Evolutionary conservation across 495 filamentous ascomycete species (phyloP).

Genomic region (Hypoxylon fragiforme): DNA sequence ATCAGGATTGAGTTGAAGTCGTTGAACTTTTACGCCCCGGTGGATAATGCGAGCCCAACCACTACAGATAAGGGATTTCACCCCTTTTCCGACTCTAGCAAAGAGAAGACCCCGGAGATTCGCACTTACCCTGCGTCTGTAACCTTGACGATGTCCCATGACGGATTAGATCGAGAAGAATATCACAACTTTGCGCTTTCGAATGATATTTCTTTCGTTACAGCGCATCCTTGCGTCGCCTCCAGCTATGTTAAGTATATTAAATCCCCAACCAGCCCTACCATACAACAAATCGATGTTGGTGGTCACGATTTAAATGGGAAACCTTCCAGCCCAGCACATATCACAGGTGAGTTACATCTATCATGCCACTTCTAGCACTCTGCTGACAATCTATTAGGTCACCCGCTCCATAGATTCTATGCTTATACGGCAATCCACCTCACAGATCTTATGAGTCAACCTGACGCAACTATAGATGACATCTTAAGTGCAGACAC

Average conservation of each 20-base stretch:
- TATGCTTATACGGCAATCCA: conserved; percentile 61
- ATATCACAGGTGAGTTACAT: conserved; percentile 42
- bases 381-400: conserved; percentile 37
- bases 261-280: conserved; percentile 52
- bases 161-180: conserved; percentile 41
- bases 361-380: neutral
- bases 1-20: conserved; percentile 49
- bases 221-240: conserved; percentile 65
- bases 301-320: conserved; percentile 45
- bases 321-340: conserved; percentile 44
- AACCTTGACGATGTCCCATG: conserved; percentile 53
- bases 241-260: conserved; percentile 55
- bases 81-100: conserved; percentile 39
- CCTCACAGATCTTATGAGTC: conserved; percentile 54
- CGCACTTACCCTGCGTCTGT: conserved; percentile 55
- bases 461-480: conserved; percentile 43
- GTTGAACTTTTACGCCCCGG: conserved; percentile 43
- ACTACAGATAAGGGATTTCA: conserved; percentile 41
- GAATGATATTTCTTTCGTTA: conserved; percentile 69
- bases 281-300: conserved; percentile 55
- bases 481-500: conserved; percentile 39
- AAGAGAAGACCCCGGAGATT: conserved; percentile 40
- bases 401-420: conserved; percentile 67
- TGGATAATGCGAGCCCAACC: conserved; percentile 41
- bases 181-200: conserved; percentile 52